These are phyloP conservation scores for Populus euphratica DNA, from an alignment of 345 rosid genomes.

Conservation along the genomic window DNA sequence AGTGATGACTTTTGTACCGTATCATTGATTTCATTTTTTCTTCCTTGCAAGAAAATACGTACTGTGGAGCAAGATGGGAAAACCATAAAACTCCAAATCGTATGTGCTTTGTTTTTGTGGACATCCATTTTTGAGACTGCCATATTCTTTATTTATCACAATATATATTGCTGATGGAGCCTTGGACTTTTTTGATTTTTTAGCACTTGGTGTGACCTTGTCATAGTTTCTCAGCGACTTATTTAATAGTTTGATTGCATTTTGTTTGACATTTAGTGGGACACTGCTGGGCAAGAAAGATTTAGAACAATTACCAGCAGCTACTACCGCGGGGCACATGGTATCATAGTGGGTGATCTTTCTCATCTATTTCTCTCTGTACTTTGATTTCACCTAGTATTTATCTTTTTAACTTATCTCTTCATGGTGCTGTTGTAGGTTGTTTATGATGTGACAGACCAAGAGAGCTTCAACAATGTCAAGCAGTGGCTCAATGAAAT, in stretches of 20 bases:
- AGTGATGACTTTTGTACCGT: not conserved
- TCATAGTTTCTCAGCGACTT: not conserved
- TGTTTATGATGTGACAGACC: conserved; percentile 68
- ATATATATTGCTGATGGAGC: not conserved
- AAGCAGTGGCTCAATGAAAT: conserved; percentile 69
- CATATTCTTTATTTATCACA: not conserved
- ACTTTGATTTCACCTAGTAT: not conserved
- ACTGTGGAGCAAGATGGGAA: conserved; percentile 22
- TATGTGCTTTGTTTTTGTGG: not conserved
- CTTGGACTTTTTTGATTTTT: not conserved
- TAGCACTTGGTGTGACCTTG: not conserved
- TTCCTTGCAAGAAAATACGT: conserved; percentile 15
- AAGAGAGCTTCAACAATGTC: conserved; percentile 66
- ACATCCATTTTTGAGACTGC: not conserved
- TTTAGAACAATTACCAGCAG: conserved; percentile 20
- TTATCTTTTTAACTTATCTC: not conserved
- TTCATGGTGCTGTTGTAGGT: conserved; percentile 30
- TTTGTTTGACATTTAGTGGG: conserved; percentile 12
- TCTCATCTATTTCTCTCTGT: not conserved
- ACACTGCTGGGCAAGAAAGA: conserved; percentile 23
- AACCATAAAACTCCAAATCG: conserved; percentile 19
- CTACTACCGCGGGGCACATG: conserved; percentile 22
- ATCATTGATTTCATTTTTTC: not conserved
- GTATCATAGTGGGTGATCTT: conserved; percentile 15
- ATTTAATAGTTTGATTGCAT: not conserved